Evolutionary conservation across 1,139 yeast genomes (phyloP).

Genomic region (Yamadazyma spencermartinsiae): DNA sequence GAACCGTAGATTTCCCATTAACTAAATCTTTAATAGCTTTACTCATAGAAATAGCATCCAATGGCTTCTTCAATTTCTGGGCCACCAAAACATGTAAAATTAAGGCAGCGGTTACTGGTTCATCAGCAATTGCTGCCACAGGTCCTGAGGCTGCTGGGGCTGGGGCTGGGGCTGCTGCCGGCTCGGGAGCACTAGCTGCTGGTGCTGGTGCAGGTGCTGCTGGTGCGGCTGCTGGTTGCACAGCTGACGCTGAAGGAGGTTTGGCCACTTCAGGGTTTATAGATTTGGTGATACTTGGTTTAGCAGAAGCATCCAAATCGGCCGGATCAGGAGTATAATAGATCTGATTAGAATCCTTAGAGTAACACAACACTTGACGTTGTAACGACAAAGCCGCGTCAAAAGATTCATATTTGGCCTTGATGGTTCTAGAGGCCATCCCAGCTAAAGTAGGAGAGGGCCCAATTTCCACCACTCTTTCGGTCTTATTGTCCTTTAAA

Average conservation of each 20-base stretch:
- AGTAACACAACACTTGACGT: constrained; percentile 93
- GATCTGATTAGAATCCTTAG: constrained; percentile 93
- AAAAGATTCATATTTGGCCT: constrained; percentile 93
- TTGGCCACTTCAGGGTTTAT: too few species aligned
- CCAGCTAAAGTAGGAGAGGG: constrained; percentile 99
- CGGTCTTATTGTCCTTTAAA: constrained; percentile 90
- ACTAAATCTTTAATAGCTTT: constrained; percentile 96
- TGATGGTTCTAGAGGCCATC: constrained; percentile 96
- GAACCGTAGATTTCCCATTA: constrained; percentile 97
- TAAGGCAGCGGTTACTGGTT: constrained; percentile 82
- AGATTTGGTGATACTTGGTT: constrained; percentile 10
- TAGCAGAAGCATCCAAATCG: constrained; percentile 45
- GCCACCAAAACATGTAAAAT: constrained; percentile 89
- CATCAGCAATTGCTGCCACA: constrained; percentile 81
- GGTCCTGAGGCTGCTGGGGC: constrained; percentile 70
- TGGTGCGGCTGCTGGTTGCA: constrained; percentile 43
- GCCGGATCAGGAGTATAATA: constrained; percentile 92
- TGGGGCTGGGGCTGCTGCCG: constrained; percentile 54
- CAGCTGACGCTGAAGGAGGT: constrained; percentile 30
- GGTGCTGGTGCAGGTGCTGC: constrained; percentile 53
- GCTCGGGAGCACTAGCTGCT: constrained; percentile 50
- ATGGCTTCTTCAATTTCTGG: constrained; percentile 87
- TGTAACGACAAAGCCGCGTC: constrained; percentile 97
- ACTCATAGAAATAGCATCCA: constrained; percentile 81
- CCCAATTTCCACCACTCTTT: constrained; percentile 96